Percentiles rank a stretch among this genome's conserved stretches.
These are phyloP conservation scores for Monosporascus ibericus DNA, from an alignment of 2,329 filamentous ascomycete genomes.

Conservation along the genomic window DNA sequence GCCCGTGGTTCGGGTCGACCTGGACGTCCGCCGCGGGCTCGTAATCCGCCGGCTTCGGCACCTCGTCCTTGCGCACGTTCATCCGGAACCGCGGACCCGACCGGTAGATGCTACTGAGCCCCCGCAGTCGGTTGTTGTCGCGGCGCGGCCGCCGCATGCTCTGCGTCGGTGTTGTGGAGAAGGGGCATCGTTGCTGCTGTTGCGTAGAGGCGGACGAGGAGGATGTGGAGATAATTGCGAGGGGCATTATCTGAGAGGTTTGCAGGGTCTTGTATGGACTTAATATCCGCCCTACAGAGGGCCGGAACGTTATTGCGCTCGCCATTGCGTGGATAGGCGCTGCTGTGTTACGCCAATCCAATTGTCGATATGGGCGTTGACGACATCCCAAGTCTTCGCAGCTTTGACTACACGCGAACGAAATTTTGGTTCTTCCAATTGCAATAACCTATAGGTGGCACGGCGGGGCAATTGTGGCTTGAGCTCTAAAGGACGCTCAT, in stretches of 20 bases:
- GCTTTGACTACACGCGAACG: not conserved
- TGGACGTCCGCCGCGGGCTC: slow-evolving; percentile 44
- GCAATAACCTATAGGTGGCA: not conserved
- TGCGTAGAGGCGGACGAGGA: not conserved
- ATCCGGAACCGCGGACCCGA: slow-evolving; percentile 71
- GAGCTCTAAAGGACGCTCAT: not conserved
- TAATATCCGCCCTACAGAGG: slow-evolving; percentile 23
- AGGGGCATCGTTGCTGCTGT: slow-evolving; percentile 17
- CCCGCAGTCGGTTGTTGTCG: slow-evolving; percentile 75
- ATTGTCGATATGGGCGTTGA: not conserved
- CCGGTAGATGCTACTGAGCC: slow-evolving; percentile 72
- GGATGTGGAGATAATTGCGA: slow-evolving; percentile 9
- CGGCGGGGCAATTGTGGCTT: not conserved
- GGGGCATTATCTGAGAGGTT: slow-evolving; percentile 7
- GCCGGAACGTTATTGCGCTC: slow-evolving; percentile 21
- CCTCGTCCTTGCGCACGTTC: slow-evolving; percentile 62
- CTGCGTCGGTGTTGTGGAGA: slow-evolving; percentile 26
- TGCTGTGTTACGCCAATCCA: not conserved
- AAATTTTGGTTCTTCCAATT: not conserved
- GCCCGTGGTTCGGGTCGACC: slow-evolving; percentile 70
- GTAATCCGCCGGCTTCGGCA: slow-evolving; percentile 67
- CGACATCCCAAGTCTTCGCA: not conserved
- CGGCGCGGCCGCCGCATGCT: slow-evolving; percentile 34
- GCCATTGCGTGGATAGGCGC: slow-evolving; percentile 20
- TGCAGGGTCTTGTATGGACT: slow-evolving; percentile 11